Base-by-base conservation (phyloP, 2,329 filamentous ascomycete genomes). In the Apiospora rasikravindrae region DNA sequence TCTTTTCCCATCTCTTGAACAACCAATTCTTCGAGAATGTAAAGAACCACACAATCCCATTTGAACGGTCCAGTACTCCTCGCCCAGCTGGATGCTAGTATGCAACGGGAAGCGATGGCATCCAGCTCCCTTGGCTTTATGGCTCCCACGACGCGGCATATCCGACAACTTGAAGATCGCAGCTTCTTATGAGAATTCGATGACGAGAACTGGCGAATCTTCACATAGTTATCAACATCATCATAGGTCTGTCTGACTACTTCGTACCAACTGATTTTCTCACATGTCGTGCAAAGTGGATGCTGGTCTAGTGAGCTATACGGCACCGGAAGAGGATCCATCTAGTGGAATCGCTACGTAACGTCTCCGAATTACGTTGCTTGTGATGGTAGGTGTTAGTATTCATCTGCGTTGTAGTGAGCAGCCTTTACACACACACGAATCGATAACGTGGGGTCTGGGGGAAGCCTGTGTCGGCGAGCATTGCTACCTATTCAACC, bases 81-180 rank as follows among this genome's bases (percentile, higher is more conserved):
- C 44, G 14, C 16, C 49, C 24, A 53, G 1, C 10, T 29, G 24
- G 49, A 14, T 4, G 24, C 13, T 24, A 53, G 14, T 7, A 26
- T 7, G 2, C 16, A 7, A 1, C 3, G 2, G 1, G 22, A 19
- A n/a, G 47, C 3, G 5, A 7, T 6, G 13, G 3, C 13, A 16
- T 53, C n/a, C 3, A 14, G 10, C 11, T 16, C 14, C 10, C 11
- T 2, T 16, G 24, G 24, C 24, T 26, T 19, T 53, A 53, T 53
- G 24, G 51, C 29, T 53, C 24, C 24, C 4, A 53, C 4, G 4
- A 24, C 51, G 24, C 51, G 51, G 24, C 24, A 53, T 24, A 53
- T 29, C 24, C 6, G 51, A 13, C 51, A 53, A 19, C 5, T 19
- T 8, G 51, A 57, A 16, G 19, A 16, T 14, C 14, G 26, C 4